Percentiles rank a stretch among this genome's conserved stretches.
Evolutionary conservation across 140 eudicot genomes (phyloP).

Genomic region (Senecio squalidus): DNA sequence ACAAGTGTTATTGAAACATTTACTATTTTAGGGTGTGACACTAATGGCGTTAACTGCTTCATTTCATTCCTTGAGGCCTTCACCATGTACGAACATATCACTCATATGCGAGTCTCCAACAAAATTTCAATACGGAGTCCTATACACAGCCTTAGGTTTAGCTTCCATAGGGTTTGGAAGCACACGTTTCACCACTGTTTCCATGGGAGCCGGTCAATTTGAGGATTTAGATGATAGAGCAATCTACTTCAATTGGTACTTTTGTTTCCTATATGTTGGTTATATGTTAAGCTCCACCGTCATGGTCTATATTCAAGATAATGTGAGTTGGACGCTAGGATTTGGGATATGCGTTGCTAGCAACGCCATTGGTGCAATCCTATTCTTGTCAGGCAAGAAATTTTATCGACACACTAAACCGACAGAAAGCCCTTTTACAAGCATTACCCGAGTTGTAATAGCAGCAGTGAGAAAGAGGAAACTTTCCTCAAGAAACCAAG

Average conservation of each 20-base stretch:
- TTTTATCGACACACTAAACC: slow-evolving; percentile 36
- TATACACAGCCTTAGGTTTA: slow-evolving; percentile 30
- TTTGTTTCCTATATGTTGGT: slow-evolving; percentile 21
- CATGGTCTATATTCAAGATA: slow-evolving; percentile 51
- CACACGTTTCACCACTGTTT: slow-evolving; percentile 37
- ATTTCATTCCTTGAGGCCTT: slow-evolving; percentile 34
- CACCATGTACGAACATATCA: slow-evolving; percentile 14
- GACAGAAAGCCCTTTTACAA: slow-evolving; percentile 44
- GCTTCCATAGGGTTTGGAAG: slow-evolving; percentile 47
- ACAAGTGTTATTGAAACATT: too few species aligned
- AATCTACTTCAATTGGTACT: slow-evolving; percentile 52
- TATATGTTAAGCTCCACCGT: slow-evolving; percentile 25
- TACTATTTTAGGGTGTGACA: slow-evolving; percentile 31
- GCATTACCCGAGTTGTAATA: slow-evolving; percentile 42
- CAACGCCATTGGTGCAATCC: slow-evolving; percentile 22
- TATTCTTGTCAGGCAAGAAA: slow-evolving; percentile 38
- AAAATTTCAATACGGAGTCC: slow-evolving; percentile 25
- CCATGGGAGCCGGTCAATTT: slow-evolving; percentile 61
- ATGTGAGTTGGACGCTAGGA: slow-evolving; percentile 52
- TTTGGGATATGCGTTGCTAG: slow-evolving; percentile 35
- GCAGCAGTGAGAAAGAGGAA: slow-evolving; percentile 43
- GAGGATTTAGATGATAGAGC: slow-evolving; percentile 19
- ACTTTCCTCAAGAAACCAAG: slow-evolving; percentile 1
- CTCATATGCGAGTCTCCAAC: slow-evolving; percentile 32
- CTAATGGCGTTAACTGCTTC: slow-evolving; percentile 38